Percentiles rank a stretch among this genome's conserved stretches.
Evolutionary conservation across 2,329 filamentous ascomycete species (phyloP).

Genomic region (Fusarium chaquense): DNA sequence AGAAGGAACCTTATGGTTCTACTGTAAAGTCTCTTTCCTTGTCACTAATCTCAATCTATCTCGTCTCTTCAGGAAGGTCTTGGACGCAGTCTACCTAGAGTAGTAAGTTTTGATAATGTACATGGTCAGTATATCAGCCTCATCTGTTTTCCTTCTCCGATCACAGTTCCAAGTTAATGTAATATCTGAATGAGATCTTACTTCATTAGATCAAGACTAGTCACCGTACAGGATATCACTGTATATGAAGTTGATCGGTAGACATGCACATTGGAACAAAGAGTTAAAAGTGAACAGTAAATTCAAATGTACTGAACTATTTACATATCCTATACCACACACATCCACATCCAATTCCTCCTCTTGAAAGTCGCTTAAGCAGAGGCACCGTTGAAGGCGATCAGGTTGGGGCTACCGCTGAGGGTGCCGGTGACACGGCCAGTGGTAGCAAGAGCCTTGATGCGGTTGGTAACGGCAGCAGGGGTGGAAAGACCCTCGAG

Average conservation of each 20-base stretch:
- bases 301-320: constrained; percentile 4
- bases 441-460: constrained; percentile 58
- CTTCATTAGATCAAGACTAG: background rate
- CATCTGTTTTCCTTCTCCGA: background rate
- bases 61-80: background rate
- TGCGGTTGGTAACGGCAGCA: constrained; percentile 56
- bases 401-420: constrained; percentile 57
- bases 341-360: too few species aligned
- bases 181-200: background rate
- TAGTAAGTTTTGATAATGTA: background rate
- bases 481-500: constrained; percentile 59
- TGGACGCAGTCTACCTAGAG: background rate
- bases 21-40: background rate
- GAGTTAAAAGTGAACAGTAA: background rate
- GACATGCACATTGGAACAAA: background rate
- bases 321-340: background rate
- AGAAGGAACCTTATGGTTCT: background rate
- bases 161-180: too few species aligned
- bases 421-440: constrained; percentile 54
- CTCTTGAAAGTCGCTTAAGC: background rate
- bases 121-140: background rate
- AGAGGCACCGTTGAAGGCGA: constrained; percentile 60
- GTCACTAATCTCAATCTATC: background rate
- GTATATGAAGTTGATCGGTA: background rate
- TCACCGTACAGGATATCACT: background rate